These are phyloP conservation scores for Xylaria sp. DNA, from an alignment of 2,329 filamentous ascomycete species.

Conservation along the genomic window DNA sequence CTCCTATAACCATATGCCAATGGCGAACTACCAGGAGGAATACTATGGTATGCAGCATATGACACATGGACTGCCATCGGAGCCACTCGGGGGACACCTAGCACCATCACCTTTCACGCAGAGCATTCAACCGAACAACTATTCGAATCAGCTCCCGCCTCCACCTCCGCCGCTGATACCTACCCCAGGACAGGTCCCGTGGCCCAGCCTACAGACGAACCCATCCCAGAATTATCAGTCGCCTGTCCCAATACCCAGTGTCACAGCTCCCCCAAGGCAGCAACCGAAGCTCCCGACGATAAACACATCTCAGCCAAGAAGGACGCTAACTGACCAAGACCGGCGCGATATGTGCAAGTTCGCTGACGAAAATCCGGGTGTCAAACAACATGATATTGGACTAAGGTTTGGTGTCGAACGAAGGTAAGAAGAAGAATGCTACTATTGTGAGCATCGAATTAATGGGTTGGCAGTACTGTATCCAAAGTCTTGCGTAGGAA, in stretches of 20 bases:
- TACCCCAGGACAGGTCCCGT: constrained; percentile 64
- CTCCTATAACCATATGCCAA: constrained; percentile 74
- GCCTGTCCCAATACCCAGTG: constrained; percentile 67
- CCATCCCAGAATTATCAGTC: constrained; percentile 70
- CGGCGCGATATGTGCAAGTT: constrained; percentile 93
- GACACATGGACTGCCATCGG: constrained; percentile 59
- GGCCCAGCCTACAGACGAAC: constrained; percentile 85
- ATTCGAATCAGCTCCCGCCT: constrained; percentile 64
- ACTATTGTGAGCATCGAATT: constrained; percentile 40
- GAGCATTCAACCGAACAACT: constrained; percentile 59
- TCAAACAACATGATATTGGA: constrained; percentile 97
- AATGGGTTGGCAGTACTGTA: constrained; percentile 77
- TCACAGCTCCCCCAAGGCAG: constrained; percentile 62
- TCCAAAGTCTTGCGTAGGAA: constrained; percentile 96
- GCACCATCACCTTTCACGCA: constrained; percentile 71
- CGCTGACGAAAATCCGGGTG: constrained; percentile 86
- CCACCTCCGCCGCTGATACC: constrained; percentile 80
- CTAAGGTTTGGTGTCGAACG: constrained; percentile 94
- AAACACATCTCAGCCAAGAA: constrained; percentile 74
- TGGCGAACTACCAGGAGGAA: constrained; percentile 73
- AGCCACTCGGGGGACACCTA: constrained; percentile 60
- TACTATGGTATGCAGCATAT: constrained; percentile 67
- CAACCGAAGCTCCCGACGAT: constrained; percentile 62
- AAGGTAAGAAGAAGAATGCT: constrained; percentile 71
- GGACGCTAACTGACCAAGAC: constrained; percentile 91